phyloP scores from a whole-genome alignment of 164 flowering plant genomes.

The Akebia trifoliata region DNA sequence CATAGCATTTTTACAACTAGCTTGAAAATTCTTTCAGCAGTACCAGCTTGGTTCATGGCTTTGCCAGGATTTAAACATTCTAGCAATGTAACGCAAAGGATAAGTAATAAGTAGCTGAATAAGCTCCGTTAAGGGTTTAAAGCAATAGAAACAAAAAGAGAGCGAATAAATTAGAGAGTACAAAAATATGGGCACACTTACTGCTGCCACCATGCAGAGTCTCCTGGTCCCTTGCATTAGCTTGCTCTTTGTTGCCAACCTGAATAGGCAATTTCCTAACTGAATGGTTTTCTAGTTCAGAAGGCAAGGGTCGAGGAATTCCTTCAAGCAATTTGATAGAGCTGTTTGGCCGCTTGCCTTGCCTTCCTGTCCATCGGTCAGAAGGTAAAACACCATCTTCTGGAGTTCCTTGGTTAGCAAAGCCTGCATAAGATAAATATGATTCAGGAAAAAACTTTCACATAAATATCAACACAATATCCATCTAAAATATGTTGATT shows the following conservation, averaged over 20 bases:
- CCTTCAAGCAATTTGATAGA: slow-evolving; percentile 41
- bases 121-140: too few relatives aligned
- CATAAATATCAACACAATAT: not conserved
- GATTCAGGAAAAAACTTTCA: slow-evolving; percentile 7
- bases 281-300: slow-evolving; percentile 42
- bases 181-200: slow-evolving; percentile 21
- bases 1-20: too few relatives aligned
- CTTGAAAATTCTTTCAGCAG: too few relatives aligned
- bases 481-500: too few relatives aligned
- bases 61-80: too few relatives aligned
- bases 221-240: slow-evolving; percentile 15
- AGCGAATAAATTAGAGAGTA: not conserved
- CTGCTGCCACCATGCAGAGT: slow-evolving; percentile 23
- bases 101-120: too few relatives aligned
- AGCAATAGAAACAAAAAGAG: not conserved
- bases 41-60: too few relatives aligned
- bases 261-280: slow-evolving; percentile 19
- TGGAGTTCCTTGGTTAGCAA: slow-evolving; percentile 30
- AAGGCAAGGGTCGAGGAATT: slow-evolving; percentile 22
- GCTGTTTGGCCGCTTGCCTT: slow-evolving; percentile 42
- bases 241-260: slow-evolving; percentile 25
- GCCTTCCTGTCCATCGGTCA: slow-evolving; percentile 45
- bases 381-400: slow-evolving; percentile 32
- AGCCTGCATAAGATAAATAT: slow-evolving; percentile 29
- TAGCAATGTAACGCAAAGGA: too few relatives aligned